Evolutionary conservation across 768 basidiomycete genomes (phyloP).

Genomic region (Daedalea quercina): DNA sequence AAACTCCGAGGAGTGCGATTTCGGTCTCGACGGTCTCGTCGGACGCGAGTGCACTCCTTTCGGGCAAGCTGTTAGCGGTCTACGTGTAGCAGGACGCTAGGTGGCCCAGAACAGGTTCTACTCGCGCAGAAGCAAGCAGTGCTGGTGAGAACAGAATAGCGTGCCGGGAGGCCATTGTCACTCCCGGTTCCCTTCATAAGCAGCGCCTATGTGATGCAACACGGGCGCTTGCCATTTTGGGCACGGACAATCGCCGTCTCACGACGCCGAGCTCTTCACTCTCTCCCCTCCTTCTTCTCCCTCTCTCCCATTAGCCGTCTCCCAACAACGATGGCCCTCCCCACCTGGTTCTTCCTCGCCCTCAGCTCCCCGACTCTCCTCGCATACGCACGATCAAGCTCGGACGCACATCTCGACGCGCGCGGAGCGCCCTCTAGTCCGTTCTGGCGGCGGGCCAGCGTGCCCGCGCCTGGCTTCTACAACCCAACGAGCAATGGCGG

Average conservation of each 20-base stretch:
- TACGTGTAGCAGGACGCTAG: too few relatives aligned
- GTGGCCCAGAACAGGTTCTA: too few relatives aligned
- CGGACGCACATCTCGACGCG: slow-evolving; percentile 3
- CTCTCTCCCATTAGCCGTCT: slow-evolving; percentile 8
- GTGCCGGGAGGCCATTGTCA: too few relatives aligned
- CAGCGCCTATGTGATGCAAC: too few relatives aligned
- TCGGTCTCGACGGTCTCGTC: too few relatives aligned
- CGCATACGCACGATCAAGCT: slow-evolving; percentile 4
- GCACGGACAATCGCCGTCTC: not conserved
- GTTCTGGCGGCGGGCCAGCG: slow-evolving; percentile 19
- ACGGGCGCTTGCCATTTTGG: not conserved
- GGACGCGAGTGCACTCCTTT: too few relatives aligned
- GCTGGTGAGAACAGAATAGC: too few relatives aligned
- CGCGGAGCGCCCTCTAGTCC: slow-evolving; percentile 15
- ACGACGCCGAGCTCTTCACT: not conserved
- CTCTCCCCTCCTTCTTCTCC: slow-evolving; percentile 5
- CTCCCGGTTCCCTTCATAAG: too few relatives aligned
- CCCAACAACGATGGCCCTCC: slow-evolving; percentile 22
- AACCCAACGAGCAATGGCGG: slow-evolving; percentile 54
- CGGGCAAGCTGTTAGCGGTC: too few relatives aligned
- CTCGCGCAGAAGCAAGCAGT: too few relatives aligned
- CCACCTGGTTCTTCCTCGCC: slow-evolving; percentile 24
- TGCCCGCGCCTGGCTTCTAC: slow-evolving; percentile 54
- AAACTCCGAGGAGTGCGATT: too few relatives aligned
- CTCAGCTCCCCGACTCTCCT: slow-evolving; percentile 23